Conservation (phyloP, 1,284 basidiomycete species). For the Cryptococcus hybrid region DNA sequence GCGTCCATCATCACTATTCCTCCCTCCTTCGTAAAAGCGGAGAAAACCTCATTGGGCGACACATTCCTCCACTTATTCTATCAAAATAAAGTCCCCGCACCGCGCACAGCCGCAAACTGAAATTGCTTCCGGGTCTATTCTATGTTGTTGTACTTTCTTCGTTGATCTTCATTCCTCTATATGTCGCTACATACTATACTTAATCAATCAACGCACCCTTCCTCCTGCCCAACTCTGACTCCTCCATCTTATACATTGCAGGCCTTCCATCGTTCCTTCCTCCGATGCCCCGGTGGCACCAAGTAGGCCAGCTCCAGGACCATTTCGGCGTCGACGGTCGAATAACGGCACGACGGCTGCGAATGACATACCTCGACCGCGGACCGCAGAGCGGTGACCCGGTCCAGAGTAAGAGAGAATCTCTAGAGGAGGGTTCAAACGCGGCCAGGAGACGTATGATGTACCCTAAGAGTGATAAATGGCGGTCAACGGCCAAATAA, state of each 20-base stretch:
- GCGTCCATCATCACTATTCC: no score
- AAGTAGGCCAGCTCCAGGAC: constrained; percentile 1
- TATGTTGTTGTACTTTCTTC: no score
- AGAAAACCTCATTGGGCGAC: no score
- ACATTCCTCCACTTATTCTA: no score
- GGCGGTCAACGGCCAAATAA: background rate
- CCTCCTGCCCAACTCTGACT: constrained; percentile 47
- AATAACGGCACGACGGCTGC: constrained; percentile 47
- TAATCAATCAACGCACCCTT: constrained; percentile 51
- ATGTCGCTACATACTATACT: no score
- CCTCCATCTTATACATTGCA: constrained; percentile 24
- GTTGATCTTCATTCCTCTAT: no score
- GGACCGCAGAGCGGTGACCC: constrained; percentile 71
- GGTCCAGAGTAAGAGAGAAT: constrained; percentile 83
- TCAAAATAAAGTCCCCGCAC: no score
- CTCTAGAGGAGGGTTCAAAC: constrained; percentile 78
- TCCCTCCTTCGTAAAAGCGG: no score
- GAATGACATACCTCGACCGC: constrained; percentile 66
- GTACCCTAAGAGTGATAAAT: constrained; percentile 34
- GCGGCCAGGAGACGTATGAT: constrained; percentile 91
- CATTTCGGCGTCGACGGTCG: constrained; percentile 20
- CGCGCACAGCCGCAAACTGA: no score
- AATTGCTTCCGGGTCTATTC: no score
- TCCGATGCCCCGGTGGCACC: background rate
- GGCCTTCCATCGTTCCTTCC: constrained; percentile 4